Evolutionary conservation across 2,329 filamentous ascomycete genomes (phyloP), one percentile per base, ranked within the genome.

Genomic region (Hypoxylon sp.): DNA sequence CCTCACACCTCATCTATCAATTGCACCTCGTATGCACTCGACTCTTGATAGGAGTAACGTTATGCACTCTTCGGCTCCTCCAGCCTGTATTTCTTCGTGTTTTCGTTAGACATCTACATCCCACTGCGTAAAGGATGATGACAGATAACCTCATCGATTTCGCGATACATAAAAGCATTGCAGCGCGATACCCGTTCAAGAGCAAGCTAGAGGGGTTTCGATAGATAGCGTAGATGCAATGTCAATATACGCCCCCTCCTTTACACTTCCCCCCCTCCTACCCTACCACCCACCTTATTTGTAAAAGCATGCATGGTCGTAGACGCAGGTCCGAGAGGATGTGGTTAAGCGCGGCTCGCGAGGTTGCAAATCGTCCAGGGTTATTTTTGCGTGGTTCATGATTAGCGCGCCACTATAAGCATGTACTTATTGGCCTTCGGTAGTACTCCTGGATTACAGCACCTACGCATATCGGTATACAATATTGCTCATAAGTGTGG

Each of bases 281-380:
- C 29, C 51, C 52, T 64, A 31, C 55, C 52, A 22, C 64, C 65
- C 64, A 67, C 68, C 66, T 63, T 66, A 70, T 70, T 70, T 64
- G 69, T 66, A 68, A 67, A 68, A 74, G 71, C 71, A 58, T 74
- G 75, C 74, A 76, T 74, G 74, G 63, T 67, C 74, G 74, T 69
- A 78, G 78, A 81, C 77, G 81, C 81, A 83, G 80, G 81, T 82
- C 80, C 81, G 65, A 78, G 77, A 79, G 74, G 75, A 82, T 79
- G 71, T 67, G 79, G 80, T 76, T 77, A 82, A 78, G 79, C 79
- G 78, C 75, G 60, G 72, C 66, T 73, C 71, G 73, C 60, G 59
- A 71, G 64, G 58, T 70, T 63, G 51, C 67, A 70, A 66, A 51
- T 60, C 39, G 51, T 44, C 63, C 51, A 67, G 69, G 69, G 54